Evolutionary conservation across 139 green algal species (phyloP).

Genomic region (Chlorella sorokiniana): DNA sequence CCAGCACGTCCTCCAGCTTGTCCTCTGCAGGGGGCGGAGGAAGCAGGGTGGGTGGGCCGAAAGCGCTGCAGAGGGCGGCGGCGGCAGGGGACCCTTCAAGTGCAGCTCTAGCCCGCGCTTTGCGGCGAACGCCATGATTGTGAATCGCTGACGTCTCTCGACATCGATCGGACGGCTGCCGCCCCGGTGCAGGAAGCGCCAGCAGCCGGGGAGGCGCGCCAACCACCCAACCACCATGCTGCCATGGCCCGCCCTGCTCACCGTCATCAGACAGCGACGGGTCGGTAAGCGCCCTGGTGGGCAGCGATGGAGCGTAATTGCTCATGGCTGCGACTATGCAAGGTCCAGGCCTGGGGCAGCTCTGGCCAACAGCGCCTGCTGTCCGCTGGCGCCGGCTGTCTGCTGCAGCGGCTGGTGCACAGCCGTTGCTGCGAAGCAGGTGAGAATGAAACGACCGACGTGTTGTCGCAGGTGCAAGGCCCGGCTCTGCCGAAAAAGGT

Average conservation of each 20-base stretch:
- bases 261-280: constrained; percentile 6
- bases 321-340: background rate
- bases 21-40: constrained; percentile 13
- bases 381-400: background rate
- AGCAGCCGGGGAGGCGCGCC: background rate
- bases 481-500: too few species aligned
- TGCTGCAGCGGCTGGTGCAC: background rate
- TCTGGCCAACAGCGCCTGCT: background rate
- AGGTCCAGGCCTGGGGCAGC: too few species aligned
- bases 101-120: too few species aligned
- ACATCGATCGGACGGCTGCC: too few species aligned
- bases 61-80: background rate
- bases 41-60: background rate
- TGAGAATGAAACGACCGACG: too few species aligned
- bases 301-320: background rate
- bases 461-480: too few species aligned
- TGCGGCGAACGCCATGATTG: too few species aligned
- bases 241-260: background rate
- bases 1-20: constrained; percentile 22
- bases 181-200: too few species aligned
- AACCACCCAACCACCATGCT: background rate
- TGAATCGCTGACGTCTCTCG: too few species aligned
- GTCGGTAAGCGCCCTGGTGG: constrained; percentile 16
- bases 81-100: background rate
- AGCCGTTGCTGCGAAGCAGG: too few species aligned